These are phyloP conservation scores for Mycosphaerella sp. DNA, from an alignment of 2,329 filamentous ascomycete genomes.

Conservation along the genomic window DNA sequence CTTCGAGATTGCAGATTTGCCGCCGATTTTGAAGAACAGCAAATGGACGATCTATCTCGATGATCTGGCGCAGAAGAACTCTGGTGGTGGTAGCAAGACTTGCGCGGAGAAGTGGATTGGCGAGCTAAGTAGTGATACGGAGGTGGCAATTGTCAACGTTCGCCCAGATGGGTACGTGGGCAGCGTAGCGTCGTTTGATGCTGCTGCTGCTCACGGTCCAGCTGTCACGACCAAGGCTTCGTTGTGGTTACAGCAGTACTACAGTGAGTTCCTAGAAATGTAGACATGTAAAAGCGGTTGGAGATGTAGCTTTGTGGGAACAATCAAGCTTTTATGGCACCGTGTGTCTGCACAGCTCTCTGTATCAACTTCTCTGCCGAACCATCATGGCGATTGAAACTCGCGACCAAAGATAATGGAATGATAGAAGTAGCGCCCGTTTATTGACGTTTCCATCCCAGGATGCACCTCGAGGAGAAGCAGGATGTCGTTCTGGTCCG, in stretches of 20 bases:
- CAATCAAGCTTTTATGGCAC: not conserved
- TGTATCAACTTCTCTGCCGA: not conserved
- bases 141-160: conserved; percentile 61
- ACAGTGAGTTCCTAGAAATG: conserved; percentile 40
- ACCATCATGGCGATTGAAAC: no score
- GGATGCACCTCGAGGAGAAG: no score
- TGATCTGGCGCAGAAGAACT: conserved; percentile 52
- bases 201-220: conserved; percentile 18
- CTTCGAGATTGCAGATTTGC: conserved; percentile 62
- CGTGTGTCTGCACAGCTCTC: not conserved
- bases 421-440: no score
- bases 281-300: not conserved
- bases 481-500: no score
- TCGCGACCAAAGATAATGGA: no score
- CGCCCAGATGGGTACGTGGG: conserved; percentile 70
- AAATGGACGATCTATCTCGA: conserved; percentile 70
- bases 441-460: no score
- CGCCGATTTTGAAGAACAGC: conserved; percentile 56
- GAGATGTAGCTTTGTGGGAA: not conserved
- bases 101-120: conserved; percentile 68
- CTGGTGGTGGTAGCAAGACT: conserved; percentile 42
- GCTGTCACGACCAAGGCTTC: conserved; percentile 28
- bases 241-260: conserved; percentile 49
- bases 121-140: conserved; percentile 47
- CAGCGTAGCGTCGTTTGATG: conserved; percentile 46